These are phyloP conservation scores for Cenchrus purpureus DNA, from an alignment of 176 grass and related monocot species.

Conservation along the genomic window DNA sequence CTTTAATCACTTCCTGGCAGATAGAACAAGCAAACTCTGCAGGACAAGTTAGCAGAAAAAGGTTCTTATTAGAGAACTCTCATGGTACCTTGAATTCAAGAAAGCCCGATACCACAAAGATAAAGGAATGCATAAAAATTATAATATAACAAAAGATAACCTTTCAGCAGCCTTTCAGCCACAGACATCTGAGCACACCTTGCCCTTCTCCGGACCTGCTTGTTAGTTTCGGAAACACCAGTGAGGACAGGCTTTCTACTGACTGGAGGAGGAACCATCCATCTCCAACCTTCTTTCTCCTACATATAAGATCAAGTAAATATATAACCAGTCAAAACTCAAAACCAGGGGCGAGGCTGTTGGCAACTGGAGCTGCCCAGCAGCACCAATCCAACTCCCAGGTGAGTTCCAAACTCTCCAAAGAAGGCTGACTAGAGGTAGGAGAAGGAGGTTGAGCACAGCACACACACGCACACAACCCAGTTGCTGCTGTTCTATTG, in stretches of 20 bases:
- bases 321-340: not conserved
- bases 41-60: constrained; percentile 13
- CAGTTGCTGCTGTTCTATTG: too few relatives aligned
- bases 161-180: constrained; percentile 73
- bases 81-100: not conserved
- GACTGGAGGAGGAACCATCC: constrained; percentile 64
- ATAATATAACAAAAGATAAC: constrained; percentile 23
- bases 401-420: too few relatives aligned
- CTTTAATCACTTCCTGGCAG: constrained; percentile 66
- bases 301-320: constrained; percentile 27
- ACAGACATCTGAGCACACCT: constrained; percentile 53
- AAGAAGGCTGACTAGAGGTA: too few relatives aligned
- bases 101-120: not conserved
- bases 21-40: constrained; percentile 82
- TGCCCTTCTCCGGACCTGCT: constrained; percentile 38
- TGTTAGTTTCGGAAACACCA: constrained; percentile 56
- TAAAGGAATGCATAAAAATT: not conserved
- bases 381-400: too few relatives aligned
- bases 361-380: too few relatives aligned
- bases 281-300: constrained; percentile 77
- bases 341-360: too few relatives aligned
- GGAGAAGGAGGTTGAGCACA: too few relatives aligned
- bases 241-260: constrained; percentile 61
- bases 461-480: too few relatives aligned
- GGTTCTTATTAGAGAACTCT: not conserved